A percentile compares a stretch with the other conserved stretches of the same genome.
Conservation (phyloP, 768 basidiomycete species). For the Tulasnella sp. region DNA sequence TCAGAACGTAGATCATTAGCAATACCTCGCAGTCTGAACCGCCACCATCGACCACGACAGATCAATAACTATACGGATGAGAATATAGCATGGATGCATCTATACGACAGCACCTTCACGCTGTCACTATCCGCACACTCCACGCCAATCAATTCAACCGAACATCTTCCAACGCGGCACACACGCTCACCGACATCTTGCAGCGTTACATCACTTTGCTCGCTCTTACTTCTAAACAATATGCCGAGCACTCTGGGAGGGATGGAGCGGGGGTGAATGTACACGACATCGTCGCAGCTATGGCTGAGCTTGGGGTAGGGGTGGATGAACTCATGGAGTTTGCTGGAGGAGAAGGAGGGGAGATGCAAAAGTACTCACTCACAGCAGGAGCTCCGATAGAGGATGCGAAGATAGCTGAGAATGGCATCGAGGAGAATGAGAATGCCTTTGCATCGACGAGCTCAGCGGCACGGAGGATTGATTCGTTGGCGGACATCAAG, state of each 20-base stretch:
- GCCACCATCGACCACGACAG: too few relatives aligned
- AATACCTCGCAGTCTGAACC: too few relatives aligned
- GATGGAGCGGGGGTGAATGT: constrained; percentile 36
- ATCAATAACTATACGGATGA: too few relatives aligned
- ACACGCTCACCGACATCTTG: constrained; percentile 63
- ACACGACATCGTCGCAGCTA: constrained; percentile 51
- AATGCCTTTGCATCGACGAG: constrained; percentile 23
- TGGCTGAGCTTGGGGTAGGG: constrained; percentile 66
- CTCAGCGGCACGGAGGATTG: constrained; percentile 45
- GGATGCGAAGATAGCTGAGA: constrained; percentile 34
- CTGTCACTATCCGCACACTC: constrained; percentile 37
- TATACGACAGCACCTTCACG: constrained; percentile 14
- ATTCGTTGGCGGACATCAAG: constrained; percentile 23
- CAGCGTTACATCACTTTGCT: constrained; percentile 62
- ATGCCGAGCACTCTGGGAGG: constrained; percentile 67
- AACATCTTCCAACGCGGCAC: constrained; percentile 59
- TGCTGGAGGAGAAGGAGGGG: constrained; percentile 48
- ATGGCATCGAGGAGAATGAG: constrained; percentile 38
- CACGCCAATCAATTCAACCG: constrained; percentile 71
- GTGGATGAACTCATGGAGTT: constrained; percentile 46
- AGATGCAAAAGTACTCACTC: constrained; percentile 47
- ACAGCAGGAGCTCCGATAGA: background rate
- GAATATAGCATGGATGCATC: constrained; percentile 7
- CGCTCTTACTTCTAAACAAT: constrained; percentile 55
- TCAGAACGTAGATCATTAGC: too few relatives aligned